Evolutionary conservation across 164 flowering plant genomes (phyloP).

Genomic region (Warburgia ugandensis): DNA sequence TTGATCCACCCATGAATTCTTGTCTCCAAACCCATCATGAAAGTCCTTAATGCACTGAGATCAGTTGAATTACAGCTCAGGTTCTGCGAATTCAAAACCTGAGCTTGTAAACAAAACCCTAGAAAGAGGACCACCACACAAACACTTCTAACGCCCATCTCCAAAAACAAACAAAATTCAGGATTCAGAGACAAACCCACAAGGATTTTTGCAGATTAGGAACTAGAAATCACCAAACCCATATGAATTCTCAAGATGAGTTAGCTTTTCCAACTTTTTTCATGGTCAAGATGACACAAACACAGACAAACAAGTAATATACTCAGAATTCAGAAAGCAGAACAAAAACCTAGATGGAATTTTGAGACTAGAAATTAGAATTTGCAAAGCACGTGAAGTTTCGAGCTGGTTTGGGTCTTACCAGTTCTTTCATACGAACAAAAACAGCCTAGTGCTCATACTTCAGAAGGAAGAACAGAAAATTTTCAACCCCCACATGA

Average conservation of each 20-base stretch:
- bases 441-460: too few species aligned
- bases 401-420: too few species aligned
- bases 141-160: neutral
- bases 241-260: neutral
- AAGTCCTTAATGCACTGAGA: conserved; percentile 14
- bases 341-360: neutral
- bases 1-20: conserved; percentile 5
- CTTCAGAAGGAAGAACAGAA: too few species aligned
- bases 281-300: neutral
- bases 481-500: too few species aligned
- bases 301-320: neutral
- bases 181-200: neutral
- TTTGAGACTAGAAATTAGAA: too few species aligned
- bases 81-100: conserved; percentile 8
- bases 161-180: neutral
- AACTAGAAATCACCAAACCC: neutral
- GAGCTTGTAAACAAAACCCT: conserved; percentile 1
- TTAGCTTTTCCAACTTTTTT: neutral
- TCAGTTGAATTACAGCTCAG: conserved; percentile 11
- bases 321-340: neutral
- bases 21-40: conserved; percentile 7
- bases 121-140: neutral
- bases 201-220: neutral
- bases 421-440: too few species aligned
- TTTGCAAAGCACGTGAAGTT: too few species aligned